These are phyloP conservation scores for Oldenlandia corymbosa DNA, from an alignment of 257 asterid species.

Conservation along the genomic window DNA sequence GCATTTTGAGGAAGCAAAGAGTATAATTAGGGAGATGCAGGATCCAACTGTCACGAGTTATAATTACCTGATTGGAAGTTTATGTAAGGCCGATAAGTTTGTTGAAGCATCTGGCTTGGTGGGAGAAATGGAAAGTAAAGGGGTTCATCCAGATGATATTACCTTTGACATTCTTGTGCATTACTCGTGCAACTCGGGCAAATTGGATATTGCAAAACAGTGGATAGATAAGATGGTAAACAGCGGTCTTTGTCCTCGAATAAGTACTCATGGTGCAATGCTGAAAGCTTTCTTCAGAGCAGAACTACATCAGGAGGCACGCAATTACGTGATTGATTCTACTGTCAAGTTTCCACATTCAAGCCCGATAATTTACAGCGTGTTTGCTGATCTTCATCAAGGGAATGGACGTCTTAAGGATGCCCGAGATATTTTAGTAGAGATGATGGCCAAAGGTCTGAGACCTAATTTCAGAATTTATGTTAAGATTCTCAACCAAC, in stretches of 20 bases:
- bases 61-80: conserved; percentile 64
- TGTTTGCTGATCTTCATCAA: conserved; percentile 52
- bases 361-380: conserved; percentile 43
- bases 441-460: conserved; percentile 69
- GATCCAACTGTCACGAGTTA: conserved; percentile 38
- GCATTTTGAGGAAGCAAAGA: conserved; percentile 48
- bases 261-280: conserved; percentile 41
- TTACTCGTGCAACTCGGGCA: conserved; percentile 38
- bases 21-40: conserved; percentile 51
- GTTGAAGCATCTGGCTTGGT: conserved; percentile 37
- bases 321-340: conserved; percentile 46
- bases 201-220: conserved; percentile 36
- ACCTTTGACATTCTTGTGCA: conserved; percentile 58
- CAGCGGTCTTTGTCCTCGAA: conserved; percentile 48
- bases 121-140: conserved; percentile 46
- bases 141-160: conserved; percentile 41
- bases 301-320: conserved; percentile 42
- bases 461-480: conserved; percentile 51
- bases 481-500: conserved; percentile 35
- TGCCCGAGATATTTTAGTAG: conserved; percentile 47
- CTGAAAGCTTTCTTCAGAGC: conserved; percentile 41
- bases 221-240: conserved; percentile 48
- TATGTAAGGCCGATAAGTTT: conserved; percentile 41
- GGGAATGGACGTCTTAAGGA: conserved; percentile 43
- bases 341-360: conserved; percentile 29